Evolutionary conservation across 495 filamentous ascomycete species (phyloP), one percentile per base, ranked within the genome.

Genomic region (Neurospora sp.): DNA sequence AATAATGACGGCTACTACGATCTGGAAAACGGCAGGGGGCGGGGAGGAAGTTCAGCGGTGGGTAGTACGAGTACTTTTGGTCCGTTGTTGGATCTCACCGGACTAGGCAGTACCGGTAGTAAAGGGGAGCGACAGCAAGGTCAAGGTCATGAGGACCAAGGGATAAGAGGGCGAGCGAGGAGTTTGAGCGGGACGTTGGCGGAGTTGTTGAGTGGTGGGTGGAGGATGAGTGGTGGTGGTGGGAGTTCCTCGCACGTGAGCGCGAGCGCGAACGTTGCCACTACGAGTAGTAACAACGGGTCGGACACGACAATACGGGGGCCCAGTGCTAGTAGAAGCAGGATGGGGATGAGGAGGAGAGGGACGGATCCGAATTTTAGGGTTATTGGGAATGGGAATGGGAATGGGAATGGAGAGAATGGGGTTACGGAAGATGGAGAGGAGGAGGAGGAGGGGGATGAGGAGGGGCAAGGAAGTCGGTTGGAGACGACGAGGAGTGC

Each of bases 151-250:
- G 70, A 20, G 3, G 71, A 74, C 9, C 77, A 74, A 54, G 75
- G 73, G 41, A 62, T 78, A 20, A 77, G 81, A 20, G 80, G 80
- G 31, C 75, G 85, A 38, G 82, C 86, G 38, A 80, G 86, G 71
- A 88, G 85, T 77, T 72, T 88, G 40, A 88, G 86, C 72, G 83
- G 83, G 69, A 85, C 86, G 14, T 72, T 88, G 4, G 83, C 85
- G 20, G 82, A 84, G 42, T 77, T 88, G 40, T 83, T 87, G 73
- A 76, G 79, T 35, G 74, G 74, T 39, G 27, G 69, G 8, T 39
- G 54, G 12, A 40, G 48, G 54, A 35, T 62, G 6, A 12, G 35
- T 4, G 59, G 23, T 35, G 12, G 14, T 41, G 12, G 39, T 40
- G 41, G 41, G 3, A 9, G 18, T 54, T 23, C 46, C 9, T 54